Evolutionary conservation across 306 rosid genomes (phyloP).

Genomic region (Amphicarpaea edgeworthii): DNA sequence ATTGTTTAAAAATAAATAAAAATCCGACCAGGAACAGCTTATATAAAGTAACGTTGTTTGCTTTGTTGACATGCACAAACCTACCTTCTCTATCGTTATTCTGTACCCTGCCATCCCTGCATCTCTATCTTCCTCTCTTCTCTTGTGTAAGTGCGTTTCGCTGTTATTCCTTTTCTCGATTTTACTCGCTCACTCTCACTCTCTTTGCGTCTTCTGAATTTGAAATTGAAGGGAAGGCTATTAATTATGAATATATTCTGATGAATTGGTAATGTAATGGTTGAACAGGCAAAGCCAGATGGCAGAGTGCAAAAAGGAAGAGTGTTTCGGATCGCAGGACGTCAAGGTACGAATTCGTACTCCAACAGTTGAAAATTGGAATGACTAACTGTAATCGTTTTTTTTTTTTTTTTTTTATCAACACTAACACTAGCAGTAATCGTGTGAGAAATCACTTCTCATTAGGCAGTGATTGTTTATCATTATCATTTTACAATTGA

Average conservation of each 20-base stretch:
- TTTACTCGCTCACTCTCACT: not conserved
- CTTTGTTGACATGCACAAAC: not conserved
- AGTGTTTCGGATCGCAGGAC: slow-evolving; percentile 51
- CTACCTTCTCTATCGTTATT: not conserved
- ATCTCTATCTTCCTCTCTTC: slow-evolving; percentile 3
- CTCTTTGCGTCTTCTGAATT: not conserved
- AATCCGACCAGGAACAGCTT: not conserved
- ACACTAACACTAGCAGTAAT: not conserved
- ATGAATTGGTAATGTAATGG: not conserved
- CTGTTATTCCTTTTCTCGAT: not conserved
- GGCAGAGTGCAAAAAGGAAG: slow-evolving; percentile 65
- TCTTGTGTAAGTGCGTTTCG: not conserved
- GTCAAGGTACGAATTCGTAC: slow-evolving; percentile 57
- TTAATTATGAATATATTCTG: too few relatives aligned
- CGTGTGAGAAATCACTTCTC: not conserved
- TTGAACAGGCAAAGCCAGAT: slow-evolving; percentile 43
- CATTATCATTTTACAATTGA: not conserved
- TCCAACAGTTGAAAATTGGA: not conserved
- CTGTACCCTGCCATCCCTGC: not conserved
- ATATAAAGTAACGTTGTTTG: not conserved
- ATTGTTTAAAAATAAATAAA: too few relatives aligned
- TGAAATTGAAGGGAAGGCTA: not conserved
- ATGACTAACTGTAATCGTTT: not conserved
- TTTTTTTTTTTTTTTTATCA: too few relatives aligned
- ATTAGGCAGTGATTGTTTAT: not conserved